Percentiles rank a stretch among this genome's conserved stretches.
These are phyloP conservation scores for Fusarium paranaense DNA, from an alignment of 2,329 filamentous ascomycete genomes.

Conservation along the genomic window DNA sequence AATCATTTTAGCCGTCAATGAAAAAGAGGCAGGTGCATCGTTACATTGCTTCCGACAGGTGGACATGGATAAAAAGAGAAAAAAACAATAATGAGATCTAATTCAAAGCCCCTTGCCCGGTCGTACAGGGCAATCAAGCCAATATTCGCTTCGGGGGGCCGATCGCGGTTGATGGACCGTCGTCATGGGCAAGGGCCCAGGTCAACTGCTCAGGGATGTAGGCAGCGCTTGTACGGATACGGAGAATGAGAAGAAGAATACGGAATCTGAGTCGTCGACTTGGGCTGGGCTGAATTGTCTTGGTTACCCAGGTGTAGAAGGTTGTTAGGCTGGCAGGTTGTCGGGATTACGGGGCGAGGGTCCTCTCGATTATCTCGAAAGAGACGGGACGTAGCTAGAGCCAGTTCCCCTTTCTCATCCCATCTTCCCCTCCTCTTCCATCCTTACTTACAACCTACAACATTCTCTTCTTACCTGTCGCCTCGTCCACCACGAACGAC, in stretches of 20 bases:
- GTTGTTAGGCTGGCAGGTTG: background rate
- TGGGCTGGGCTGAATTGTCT: conserved; percentile 20
- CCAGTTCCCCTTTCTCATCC: conserved; percentile 25
- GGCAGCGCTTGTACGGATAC: background rate
- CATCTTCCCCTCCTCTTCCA: background rate
- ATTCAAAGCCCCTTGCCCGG: conserved; percentile 20
- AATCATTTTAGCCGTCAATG: background rate
- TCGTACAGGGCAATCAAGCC: conserved; percentile 39
- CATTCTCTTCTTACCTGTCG: background rate
- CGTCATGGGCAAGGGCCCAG: conserved; percentile 5
- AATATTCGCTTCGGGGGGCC: conserved; percentile 11
- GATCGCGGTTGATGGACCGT: conserved; percentile 28
- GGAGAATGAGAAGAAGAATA: conserved; percentile 18
- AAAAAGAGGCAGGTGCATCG: conserved; percentile 5
- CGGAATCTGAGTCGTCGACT: background rate
- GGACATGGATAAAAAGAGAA: conserved; percentile 4
- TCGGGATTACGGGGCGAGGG: conserved; percentile 29
- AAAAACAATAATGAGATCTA: conserved; percentile 9
- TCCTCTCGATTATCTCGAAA: conserved; percentile 7
- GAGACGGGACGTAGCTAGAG: background rate
- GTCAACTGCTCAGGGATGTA: background rate
- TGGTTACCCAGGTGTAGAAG: background rate
- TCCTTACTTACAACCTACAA: conserved; percentile 27
- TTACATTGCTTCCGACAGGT: background rate
- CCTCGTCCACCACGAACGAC: conserved; percentile 25